Evolutionary conservation across 169 alveolate species (phyloP), one percentile per base, ranked within the genome.

Genomic region (Eimeria acervulina): DNA sequence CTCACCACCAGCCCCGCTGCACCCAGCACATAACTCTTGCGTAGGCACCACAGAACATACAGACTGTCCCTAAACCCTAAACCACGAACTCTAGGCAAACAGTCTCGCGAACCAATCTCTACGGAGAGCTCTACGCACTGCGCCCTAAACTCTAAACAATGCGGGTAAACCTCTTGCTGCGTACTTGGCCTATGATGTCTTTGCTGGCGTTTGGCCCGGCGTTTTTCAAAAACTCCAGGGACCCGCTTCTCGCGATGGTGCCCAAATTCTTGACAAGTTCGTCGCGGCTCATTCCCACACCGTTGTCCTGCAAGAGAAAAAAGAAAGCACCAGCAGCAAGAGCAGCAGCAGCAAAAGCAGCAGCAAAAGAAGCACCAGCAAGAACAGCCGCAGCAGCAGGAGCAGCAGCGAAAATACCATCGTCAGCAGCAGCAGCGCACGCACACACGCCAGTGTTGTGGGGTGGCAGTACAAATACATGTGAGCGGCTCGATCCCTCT

Each of bases 271-370:
- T 98, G 95, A 99, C 98, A 90, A 99, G 97, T 97, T 99, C 99
- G 95, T 99, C 99, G 97, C 98, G 99, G 95, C 99, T 99, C 99
- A 99, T 99, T 96, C 99, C 99, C 95, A 99, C 99, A 96, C 99
- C 99, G 63, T 99, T 98, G 96, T 99, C 99, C 97, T 98, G 98
- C 76, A 28, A 59, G 26, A 3, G 40, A 42, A 31, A 76, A 66
- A 3, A 40, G 23, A 21, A 13, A 51, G 61, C 61, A 51, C 23
- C 61, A 51, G 61, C 61, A 51, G 10, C 31, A 15, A 17, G 3
- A 59, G 21, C 28, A 4, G 26, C 68, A 59, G 40, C 76, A 66
- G 38, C 1, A n/a, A 21, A 7, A 66, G 76, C 8, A n/a, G 36
- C 76, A n/a, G 40, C 76, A 6, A 1, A 19, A 0, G 76, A 26